These are phyloP conservation scores for Candolleomyces aberdarensis DNA, from an alignment of 768 basidiomycete species.

Conservation along the genomic window DNA sequence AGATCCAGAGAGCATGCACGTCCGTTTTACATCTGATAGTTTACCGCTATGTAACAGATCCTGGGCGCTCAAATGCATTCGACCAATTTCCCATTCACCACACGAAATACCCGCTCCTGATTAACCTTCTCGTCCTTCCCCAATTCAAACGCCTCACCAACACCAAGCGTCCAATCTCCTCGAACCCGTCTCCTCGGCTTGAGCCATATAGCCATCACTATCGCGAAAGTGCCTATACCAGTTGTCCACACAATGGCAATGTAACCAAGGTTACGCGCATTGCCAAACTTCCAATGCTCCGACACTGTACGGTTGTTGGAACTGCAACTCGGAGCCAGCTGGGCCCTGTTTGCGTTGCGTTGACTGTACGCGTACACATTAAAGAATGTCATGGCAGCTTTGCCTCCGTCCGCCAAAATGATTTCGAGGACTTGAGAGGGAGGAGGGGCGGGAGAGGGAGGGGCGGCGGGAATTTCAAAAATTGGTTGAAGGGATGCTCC, in stretches of 20 bases:
- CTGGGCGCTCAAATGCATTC: background rate
- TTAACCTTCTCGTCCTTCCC: background rate
- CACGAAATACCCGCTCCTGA: background rate
- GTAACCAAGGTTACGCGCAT: background rate
- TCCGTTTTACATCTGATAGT: too few relatives aligned
- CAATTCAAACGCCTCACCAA: background rate
- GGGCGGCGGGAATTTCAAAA: too few relatives aligned
- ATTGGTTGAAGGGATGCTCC: background rate
- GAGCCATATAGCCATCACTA: background rate
- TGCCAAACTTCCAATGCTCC: slow-evolving; percentile 1
- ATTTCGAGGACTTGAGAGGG: background rate
- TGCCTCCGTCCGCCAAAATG: background rate
- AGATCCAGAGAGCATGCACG: too few relatives aligned
- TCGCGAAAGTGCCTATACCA: background rate
- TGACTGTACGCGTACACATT: background rate
- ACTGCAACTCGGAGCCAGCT: background rate
- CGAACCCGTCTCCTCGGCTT: background rate
- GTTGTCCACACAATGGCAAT: background rate
- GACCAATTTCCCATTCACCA: background rate
- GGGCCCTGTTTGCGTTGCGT: background rate
- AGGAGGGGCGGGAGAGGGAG: background rate
- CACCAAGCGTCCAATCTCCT: background rate
- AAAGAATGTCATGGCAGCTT: background rate
- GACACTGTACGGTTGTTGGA: background rate
- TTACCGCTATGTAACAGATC: too few relatives aligned